These are phyloP conservation scores for Selaginella moellendorffii DNA, from an alignment of 75 land plant genomes.

Conservation along the genomic window DNA sequence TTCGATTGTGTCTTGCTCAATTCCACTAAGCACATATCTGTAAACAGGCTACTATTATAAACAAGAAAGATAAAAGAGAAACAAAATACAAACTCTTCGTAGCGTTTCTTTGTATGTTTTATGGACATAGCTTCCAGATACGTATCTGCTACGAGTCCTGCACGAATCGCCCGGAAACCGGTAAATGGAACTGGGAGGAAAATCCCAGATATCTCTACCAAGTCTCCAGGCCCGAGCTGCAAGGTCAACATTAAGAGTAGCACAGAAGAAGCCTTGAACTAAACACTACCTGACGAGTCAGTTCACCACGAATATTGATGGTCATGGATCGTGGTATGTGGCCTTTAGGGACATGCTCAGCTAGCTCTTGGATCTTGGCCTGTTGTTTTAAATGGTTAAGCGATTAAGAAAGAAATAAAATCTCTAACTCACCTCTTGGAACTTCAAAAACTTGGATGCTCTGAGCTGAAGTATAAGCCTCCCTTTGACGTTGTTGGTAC, in stretches of 20 bases:
- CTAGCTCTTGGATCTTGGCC: slow-evolving; percentile 96
- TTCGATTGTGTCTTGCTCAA: slow-evolving; percentile 71
- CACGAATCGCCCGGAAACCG: slow-evolving; percentile 88
- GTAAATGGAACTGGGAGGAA: slow-evolving; percentile 89
- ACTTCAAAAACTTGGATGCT: slow-evolving; percentile 94
- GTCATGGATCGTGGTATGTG: slow-evolving; percentile 92
- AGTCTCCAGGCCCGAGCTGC: slow-evolving; percentile 94
- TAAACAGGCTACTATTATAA: background rate
- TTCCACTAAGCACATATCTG: slow-evolving; percentile 77
- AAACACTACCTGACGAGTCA: slow-evolving; percentile 71
- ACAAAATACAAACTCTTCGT: slow-evolving; percentile 57
- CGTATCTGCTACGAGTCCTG: slow-evolving; percentile 97
- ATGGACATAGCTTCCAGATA: slow-evolving; percentile 94
- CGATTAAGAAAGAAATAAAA: background rate
- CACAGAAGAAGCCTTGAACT: background rate
- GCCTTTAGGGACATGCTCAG: slow-evolving; percentile 98
- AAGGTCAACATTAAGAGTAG: background rate
- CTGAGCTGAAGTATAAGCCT: slow-evolving; percentile 72
- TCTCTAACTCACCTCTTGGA: slow-evolving; percentile 65
- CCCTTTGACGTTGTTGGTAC: slow-evolving; percentile 65
- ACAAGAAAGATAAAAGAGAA: slow-evolving; percentile 8
- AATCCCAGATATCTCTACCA: slow-evolving; percentile 85
- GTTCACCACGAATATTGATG: slow-evolving; percentile 82
- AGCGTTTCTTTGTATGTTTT: slow-evolving; percentile 89
- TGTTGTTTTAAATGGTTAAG: slow-evolving; percentile 10